Evolutionary conservation across 495 filamentous ascomycete species (phyloP).

Genomic region (Talaromyces ruber): DNA sequence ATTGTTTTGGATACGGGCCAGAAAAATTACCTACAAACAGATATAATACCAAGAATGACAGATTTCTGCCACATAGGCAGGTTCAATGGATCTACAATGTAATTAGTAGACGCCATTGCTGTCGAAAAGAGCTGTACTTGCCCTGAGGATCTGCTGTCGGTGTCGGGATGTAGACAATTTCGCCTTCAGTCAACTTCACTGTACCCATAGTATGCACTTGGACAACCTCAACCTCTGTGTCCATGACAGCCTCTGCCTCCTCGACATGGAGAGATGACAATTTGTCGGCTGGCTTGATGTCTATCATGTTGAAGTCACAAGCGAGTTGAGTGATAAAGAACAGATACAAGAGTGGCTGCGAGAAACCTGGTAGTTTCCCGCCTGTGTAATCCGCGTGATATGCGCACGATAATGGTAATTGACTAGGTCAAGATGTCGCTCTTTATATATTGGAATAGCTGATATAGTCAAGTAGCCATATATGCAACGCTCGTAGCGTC

Average conservation of each 20-base stretch:
- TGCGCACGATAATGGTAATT: not conserved
- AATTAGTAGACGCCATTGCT: not conserved
- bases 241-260: conserved; percentile 7
- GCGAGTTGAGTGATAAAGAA: not conserved
- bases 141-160: conserved; percentile 21
- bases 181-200: conserved; percentile 19
- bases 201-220: conserved; percentile 18
- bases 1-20: conserved; percentile 5
- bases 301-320: not conserved
- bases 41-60: conserved; percentile 17
- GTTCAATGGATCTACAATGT: conserved; percentile 19
- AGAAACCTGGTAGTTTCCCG: conserved; percentile 4
- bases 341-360: not conserved
- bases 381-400: not conserved
- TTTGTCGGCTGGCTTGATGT: not conserved
- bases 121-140: not conserved
- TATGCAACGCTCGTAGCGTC: not conserved
- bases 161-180: conserved; percentile 21
- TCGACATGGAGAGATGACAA: conserved; percentile 13
- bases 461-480: not conserved
- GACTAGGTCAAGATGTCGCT: not conserved
- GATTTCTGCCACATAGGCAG: conserved; percentile 19
- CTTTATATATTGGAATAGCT: not conserved
- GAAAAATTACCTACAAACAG: conserved; percentile 16
- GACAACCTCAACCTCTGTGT: not conserved